These are phyloP conservation scores for Cryptococcus maquisensis DNA, from an alignment of 1,284 basidiomycete genomes.

Conservation along the genomic window DNA sequence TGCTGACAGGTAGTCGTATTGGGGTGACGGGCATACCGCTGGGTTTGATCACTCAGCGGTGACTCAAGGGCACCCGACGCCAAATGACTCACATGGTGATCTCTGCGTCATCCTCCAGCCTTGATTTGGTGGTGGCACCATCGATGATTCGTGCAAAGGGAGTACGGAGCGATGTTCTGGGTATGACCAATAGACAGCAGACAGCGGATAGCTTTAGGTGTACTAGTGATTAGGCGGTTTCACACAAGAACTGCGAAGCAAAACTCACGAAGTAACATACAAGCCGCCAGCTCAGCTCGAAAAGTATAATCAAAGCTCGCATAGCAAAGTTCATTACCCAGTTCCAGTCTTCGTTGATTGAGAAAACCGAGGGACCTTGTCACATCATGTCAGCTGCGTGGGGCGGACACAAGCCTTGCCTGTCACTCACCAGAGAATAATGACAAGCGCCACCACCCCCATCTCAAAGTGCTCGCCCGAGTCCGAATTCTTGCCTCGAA, in stretches of 20 bases:
- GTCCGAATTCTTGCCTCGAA: not conserved
- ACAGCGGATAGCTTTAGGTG: conserved; percentile 1
- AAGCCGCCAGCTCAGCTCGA: conserved; percentile 3
- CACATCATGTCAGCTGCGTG: not conserved
- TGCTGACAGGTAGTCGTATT: too few relatives aligned
- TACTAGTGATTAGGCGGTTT: not conserved
- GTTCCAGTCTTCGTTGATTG: not conserved
- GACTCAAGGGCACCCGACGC: not conserved
- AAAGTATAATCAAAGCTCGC: not conserved
- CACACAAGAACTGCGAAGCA: too few relatives aligned
- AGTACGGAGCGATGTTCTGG: not conserved
- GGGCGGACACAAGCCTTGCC: not conserved
- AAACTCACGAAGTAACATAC: conserved; percentile 2
- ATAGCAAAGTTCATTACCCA: not conserved
- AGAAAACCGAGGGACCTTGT: not conserved
- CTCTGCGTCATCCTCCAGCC: not conserved
- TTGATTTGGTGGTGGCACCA: not conserved
- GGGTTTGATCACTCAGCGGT: too few relatives aligned
- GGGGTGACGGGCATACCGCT: too few relatives aligned
- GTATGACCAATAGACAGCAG: conserved; percentile 1
- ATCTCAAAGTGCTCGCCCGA: not conserved
- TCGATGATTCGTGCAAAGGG: not conserved
- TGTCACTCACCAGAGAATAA: conserved; percentile 4
- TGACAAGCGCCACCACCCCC: not conserved
- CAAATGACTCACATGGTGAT: not conserved